Conservation (phyloP, 2,329 filamentous ascomycete genomes). For the Blastomyces silverae region DNA sequence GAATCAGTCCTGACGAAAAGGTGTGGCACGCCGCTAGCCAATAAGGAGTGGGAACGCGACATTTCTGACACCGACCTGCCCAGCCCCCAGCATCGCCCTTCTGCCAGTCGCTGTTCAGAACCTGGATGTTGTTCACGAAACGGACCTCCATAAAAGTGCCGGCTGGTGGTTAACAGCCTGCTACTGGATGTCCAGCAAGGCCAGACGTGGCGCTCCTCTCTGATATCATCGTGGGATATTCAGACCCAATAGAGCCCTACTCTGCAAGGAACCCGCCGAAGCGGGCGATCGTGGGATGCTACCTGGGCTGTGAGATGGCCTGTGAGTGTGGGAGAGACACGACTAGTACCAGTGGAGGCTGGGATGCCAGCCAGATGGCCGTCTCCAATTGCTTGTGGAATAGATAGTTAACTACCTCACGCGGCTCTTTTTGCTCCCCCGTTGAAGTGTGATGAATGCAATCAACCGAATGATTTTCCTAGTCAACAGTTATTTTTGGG, state of each 20-base stretch:
- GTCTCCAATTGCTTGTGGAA: not conserved
- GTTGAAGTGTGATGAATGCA: not conserved
- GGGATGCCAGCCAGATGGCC: not conserved
- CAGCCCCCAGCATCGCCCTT: slow-evolving; percentile 8
- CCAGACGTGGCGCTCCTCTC: slow-evolving; percentile 16
- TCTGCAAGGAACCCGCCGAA: slow-evolving; percentile 20
- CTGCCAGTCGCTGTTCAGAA: slow-evolving; percentile 18
- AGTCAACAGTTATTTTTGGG: slow-evolving; percentile 1
- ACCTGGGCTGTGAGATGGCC: not conserved
- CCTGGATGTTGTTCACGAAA: slow-evolving; percentile 8
- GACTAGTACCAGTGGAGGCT: not conserved
- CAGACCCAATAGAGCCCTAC: slow-evolving; percentile 16
- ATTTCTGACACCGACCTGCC: not conserved
- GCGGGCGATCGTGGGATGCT: slow-evolving; percentile 9
- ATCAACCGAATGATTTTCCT: not conserved
- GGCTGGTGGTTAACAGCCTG: slow-evolving; percentile 14
- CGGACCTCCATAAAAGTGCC: not conserved
- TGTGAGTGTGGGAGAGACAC: not conserved
- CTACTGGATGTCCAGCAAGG: slow-evolving; percentile 3
- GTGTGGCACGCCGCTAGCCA: slow-evolving; percentile 11
- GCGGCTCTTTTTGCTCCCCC: not conserved
- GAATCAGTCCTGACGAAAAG: not conserved
- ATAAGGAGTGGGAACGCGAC: slow-evolving; percentile 7
- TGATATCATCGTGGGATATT: slow-evolving; percentile 19
- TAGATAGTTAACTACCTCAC: not conserved